These are phyloP conservation scores for Arachis stenosperma DNA, from an alignment of 306 rosid genomes.

Conservation along the genomic window DNA sequence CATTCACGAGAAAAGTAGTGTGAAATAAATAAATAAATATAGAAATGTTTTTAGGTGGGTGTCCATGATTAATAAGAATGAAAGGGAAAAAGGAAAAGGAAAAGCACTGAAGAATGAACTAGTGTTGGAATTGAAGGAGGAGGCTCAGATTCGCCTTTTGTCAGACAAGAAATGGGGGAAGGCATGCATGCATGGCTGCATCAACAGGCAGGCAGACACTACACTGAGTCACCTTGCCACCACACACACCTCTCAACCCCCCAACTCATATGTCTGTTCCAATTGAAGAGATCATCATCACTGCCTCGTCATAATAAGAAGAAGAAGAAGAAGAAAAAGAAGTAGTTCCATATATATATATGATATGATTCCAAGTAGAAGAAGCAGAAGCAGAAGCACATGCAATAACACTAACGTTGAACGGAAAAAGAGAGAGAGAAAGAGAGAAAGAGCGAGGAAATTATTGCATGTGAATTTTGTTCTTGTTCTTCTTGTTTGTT, in stretches of 20 bases:
- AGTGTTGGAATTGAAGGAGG: not conserved
- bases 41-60: too few relatives aligned
- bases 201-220: not conserved
- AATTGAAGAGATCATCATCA: slow-evolving; percentile 13
- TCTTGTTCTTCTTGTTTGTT: not conserved
- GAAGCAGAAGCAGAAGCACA: not conserved
- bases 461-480: not conserved
- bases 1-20: too few relatives aligned
- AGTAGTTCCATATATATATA: not conserved
- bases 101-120: not conserved
- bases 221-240: not conserved
- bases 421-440: not conserved
- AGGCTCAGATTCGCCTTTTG: slow-evolving; percentile 25
- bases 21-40: too few relatives aligned
- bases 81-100: not conserved
- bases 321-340: not conserved
- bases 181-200: not conserved
- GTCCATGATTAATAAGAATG: too few relatives aligned
- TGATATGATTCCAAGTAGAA: not conserved
- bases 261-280: not conserved
- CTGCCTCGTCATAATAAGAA: not conserved
- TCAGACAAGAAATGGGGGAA: not conserved
- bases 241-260: not conserved
- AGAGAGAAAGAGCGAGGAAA: not conserved
- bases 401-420: not conserved